phyloP scores from a whole-genome alignment of 176 grass and related monocot species.

The Paspalum vaginatum region DNA sequence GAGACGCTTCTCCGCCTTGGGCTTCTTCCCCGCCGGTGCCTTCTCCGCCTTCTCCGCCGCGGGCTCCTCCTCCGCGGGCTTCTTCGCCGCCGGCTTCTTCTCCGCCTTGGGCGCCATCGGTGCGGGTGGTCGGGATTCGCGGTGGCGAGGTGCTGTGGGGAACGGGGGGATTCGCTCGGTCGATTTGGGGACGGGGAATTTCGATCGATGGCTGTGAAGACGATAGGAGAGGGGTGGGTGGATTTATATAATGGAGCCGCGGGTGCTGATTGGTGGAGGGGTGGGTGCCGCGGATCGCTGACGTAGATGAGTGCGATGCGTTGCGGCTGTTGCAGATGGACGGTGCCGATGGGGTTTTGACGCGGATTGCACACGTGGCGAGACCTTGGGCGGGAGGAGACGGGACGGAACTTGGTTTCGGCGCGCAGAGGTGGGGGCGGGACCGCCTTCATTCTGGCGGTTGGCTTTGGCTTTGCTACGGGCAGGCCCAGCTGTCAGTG shows the following conservation, averaged over 20 bases:
- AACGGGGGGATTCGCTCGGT: not conserved
- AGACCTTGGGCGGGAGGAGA: not conserved
- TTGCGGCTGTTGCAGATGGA: not conserved
- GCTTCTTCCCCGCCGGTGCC: conserved; percentile 12
- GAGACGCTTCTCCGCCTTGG: conserved; percentile 4
- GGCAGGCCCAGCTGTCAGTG: not conserved
- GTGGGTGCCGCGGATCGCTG: not conserved
- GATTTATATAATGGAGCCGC: not conserved
- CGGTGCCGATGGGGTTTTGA: not conserved
- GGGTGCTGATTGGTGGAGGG: conserved; percentile 23
- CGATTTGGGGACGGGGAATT: not conserved
- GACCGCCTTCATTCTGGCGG: not conserved
- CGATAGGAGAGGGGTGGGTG: too few species aligned
- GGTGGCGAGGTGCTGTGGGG: not conserved
- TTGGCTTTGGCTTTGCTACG: not conserved
- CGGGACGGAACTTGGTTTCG: not conserved
- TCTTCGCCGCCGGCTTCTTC: conserved; percentile 41
- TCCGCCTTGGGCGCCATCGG: conserved; percentile 33
- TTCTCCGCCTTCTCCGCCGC: conserved; percentile 6
- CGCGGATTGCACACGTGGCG: not conserved
- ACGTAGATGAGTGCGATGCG: not conserved
- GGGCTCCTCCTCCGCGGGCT: conserved; percentile 25
- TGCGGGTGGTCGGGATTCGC: not conserved
- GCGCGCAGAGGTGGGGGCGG: not conserved
- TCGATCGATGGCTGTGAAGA: not conserved